phyloP scores from a whole-genome alignment of 345 rosid species.

The Rhodamnia argentea region DNA sequence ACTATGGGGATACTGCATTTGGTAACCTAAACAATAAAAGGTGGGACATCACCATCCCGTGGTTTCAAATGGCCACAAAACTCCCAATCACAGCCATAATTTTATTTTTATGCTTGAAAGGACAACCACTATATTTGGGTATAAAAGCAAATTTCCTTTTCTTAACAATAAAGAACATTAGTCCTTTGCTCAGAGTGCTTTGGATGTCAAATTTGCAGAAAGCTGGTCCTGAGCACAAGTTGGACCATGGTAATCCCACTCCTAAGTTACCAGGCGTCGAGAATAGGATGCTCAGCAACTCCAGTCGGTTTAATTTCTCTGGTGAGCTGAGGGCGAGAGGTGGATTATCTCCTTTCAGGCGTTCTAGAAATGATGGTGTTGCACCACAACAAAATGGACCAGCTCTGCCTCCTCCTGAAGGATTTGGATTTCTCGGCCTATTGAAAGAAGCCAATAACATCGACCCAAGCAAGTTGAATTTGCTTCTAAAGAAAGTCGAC shows the following conservation, averaged over 20 bases:
- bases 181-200: background rate
- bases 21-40: background rate
- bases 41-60: background rate
- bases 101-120: background rate
- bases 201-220: background rate
- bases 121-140: background rate
- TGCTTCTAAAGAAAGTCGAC: conserved; percentile 23
- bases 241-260: conserved; percentile 22
- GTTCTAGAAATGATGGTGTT: conserved; percentile 20
- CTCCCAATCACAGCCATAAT: background rate
- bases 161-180: background rate
- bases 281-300: background rate
- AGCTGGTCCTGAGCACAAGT: conserved; percentile 6
- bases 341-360: conserved; percentile 16
- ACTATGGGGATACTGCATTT: background rate
- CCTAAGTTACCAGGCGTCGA: conserved; percentile 19
- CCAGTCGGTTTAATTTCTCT: conserved; percentile 2
- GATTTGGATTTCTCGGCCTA: conserved; percentile 31
- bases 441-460: conserved; percentile 47
- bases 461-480: conserved; percentile 29
- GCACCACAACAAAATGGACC: conserved; percentile 48
- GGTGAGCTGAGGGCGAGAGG: conserved; percentile 5
- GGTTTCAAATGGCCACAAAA: background rate
- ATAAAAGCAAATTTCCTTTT: background rate
- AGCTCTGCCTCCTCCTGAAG: conserved; percentile 42